Evolutionary conservation across 495 filamentous ascomycete genomes (phyloP), one percentile per base, ranked within the genome.

Genomic region (Penicillium goetzii): DNA sequence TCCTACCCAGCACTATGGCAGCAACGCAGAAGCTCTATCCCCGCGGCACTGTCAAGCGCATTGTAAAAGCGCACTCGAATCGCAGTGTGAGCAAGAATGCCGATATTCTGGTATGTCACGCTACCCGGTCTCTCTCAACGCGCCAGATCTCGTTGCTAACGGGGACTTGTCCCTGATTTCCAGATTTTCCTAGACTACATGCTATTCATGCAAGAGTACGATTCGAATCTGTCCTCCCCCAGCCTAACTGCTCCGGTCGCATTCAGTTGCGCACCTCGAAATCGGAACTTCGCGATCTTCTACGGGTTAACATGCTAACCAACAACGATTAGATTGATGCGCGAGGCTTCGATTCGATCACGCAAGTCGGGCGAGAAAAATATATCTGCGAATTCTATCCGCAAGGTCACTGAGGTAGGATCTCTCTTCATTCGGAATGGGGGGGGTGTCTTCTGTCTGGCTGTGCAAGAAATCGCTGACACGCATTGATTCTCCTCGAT

Each of bases 161-260:
- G 4, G 12, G n/a, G 12, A 15, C 54, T 47, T 38, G 56, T 52
- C 30, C 26, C 19, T 26, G 26, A 54, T 58, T 67, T 56, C 59
- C 49, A 95, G 92, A 89, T 95, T 25, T 96, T 92, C 70, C 81
- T 97, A 36, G 90, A 97, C 69, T 97, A 97, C 70, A 88, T 90
- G 70, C 82, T 96, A 9, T 97, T 97, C 68, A 86, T 97, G 79
- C 89, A 96, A 83, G 89, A 89, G 92, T 95, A 77, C 64, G 84
- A 45, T 19, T 38, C 10, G 4, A 49, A 34, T 40, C 19, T 28
- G 6, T 23, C 19, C 34, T 40, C 21, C 25, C 21, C 45, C 21
- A 41, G 10, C 62, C 19, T 1, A 47, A n/a, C 21, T 50, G 30
- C 14, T 2, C 23, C 38, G 17, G 25, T 50, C 40, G 49, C 52